Conservation (phyloP, 139 green algal genomes). For the Chlorella vulgaris region DNA sequence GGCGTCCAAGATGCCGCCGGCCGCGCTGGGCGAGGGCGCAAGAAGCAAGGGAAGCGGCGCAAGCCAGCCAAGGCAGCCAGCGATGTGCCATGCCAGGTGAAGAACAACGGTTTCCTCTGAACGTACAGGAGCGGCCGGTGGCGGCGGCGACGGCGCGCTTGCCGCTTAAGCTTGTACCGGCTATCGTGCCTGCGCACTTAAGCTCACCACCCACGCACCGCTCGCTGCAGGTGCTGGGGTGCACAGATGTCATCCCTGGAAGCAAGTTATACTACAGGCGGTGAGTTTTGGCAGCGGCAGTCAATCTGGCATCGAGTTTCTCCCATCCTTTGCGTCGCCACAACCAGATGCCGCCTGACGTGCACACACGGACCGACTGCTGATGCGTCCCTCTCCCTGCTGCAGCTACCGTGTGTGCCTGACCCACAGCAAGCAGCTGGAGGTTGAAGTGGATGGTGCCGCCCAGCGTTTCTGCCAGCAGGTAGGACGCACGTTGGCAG, state of each 20-base stretch:
- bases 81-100: too few species aligned
- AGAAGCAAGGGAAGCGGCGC: too few species aligned
- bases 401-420: conserved; percentile 9
- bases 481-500: neutral
- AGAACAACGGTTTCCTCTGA: too few species aligned
- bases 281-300: neutral
- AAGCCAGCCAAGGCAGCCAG: too few species aligned
- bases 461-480: conserved; percentile 22
- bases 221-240: conserved; percentile 6
- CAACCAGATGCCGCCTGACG: too few species aligned
- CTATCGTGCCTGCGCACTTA: neutral
- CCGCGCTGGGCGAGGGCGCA: too few species aligned
- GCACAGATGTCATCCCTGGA: neutral
- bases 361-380: too few species aligned
- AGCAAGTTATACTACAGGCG: neutral
- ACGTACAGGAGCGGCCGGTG: too few species aligned
- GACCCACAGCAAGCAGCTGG: neutral
- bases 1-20: too few species aligned
- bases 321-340: too few species aligned
- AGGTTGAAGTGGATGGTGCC: neutral
- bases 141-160: too few species aligned
- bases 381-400: neutral
- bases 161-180: too few species aligned
- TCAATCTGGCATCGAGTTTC: neutral
- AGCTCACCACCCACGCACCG: neutral